Evolutionary conservation across 768 basidiomycete species (phyloP), one percentile per base, ranked within the genome.

Genomic region (Termitomyces sp.): DNA sequence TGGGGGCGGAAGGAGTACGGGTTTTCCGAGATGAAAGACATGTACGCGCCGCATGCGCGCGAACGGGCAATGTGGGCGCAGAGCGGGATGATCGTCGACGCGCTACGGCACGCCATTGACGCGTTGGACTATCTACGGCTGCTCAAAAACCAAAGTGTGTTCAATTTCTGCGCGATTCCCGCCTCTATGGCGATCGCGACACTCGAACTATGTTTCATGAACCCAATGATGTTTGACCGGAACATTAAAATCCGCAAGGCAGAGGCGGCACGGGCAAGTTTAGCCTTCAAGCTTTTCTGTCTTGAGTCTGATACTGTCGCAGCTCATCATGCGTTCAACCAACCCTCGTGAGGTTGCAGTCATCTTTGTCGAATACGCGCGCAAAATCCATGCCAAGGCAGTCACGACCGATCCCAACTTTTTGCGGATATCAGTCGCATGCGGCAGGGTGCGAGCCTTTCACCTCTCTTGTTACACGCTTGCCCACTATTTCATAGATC

Each of bases 201-300:
- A 8, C 81, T 99, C 22, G 85, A 89, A 54, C 74, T 92, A 50
- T 96, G 94, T 73, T 98, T 95, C 78, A 95, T 93, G 92, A 98
- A 98, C 76, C 84, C 84, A 8, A 78, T 77, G 8, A 90, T 98
- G 83, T 86, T 98, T 74, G 82, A 89, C 65, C 75, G 82, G 68
- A 96, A 97, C 71, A 87, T 97, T 71, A 98, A 99, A 77, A 99
- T 99, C 63, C 84, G 96, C 61, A 95, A 94, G 71, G 94, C 94
- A 1, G 85, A 88, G 65, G 94, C 96, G 50, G 94, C 95, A 2
- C 68, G 77, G 66, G 96, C 94, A 69, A 59, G 88, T 33, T 36
- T 49, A 7, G 20, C 51, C 44, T 50, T 32, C 32, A 24, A 8
- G 49, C 20, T 22, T 1, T 11, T 8, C 16, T 50, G 15, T 38